Conservation (phyloP, 768 basidiomycete species). For the Leccinum subgranulosum region DNA sequence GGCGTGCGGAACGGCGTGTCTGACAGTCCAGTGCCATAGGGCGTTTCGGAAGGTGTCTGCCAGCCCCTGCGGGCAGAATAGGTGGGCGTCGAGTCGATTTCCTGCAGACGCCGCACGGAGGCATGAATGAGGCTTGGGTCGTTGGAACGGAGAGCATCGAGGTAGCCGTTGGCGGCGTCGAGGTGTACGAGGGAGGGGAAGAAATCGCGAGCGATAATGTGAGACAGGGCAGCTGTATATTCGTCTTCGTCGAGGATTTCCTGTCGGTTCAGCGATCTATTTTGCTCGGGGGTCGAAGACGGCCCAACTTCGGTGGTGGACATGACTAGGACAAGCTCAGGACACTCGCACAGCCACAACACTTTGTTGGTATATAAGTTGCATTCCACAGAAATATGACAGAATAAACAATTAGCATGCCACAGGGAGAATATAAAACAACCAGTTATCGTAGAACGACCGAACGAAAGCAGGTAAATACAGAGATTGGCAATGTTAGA, state of each 20-base stretch:
- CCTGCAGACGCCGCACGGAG: constrained; percentile 71
- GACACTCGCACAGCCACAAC: constrained; percentile 16
- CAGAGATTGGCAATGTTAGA: constrained; percentile 6
- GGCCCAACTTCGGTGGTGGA: constrained; percentile 28
- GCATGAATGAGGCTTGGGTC: constrained; percentile 76
- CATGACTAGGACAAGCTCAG: constrained; percentile 23
- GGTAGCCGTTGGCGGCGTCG: constrained; percentile 83
- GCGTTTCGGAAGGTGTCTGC: constrained; percentile 60
- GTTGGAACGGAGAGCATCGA: constrained; percentile 72
- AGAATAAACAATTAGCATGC: constrained; percentile 11
- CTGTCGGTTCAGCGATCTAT: constrained; percentile 70
- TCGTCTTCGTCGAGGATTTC: constrained; percentile 87
- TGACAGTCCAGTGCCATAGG: constrained; percentile 53
- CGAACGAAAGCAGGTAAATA: constrained; percentile 11
- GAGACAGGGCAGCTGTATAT: constrained; percentile 85
- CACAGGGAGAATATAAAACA: constrained; percentile 14
- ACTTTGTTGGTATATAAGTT: too few species aligned
- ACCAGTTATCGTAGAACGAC: constrained; percentile 10
- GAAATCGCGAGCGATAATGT: constrained; percentile 96
- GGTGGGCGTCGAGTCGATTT: constrained; percentile 53
- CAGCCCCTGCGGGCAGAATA: constrained; percentile 29
- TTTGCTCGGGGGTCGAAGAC: constrained; percentile 23
- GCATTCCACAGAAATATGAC: constrained; percentile 9
- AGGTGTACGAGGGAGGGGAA: constrained; percentile 91
- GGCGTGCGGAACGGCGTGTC: constrained; percentile 65